Evolutionary conservation across 768 basidiomycete species (phyloP).

Genomic region (Tephrocybe sp.): DNA sequence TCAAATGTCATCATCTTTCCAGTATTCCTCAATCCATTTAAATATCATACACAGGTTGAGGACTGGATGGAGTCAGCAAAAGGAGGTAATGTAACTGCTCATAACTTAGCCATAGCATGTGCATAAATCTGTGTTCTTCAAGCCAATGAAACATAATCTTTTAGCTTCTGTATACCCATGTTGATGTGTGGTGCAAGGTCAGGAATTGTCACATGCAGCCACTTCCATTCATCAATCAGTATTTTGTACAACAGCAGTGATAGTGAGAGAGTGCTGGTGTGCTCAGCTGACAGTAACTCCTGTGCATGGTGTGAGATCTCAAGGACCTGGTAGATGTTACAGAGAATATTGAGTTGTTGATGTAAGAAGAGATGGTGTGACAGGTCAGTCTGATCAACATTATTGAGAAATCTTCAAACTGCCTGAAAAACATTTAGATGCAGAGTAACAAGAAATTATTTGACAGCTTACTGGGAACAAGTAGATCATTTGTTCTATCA

Average conservation of each 20-base stretch:
- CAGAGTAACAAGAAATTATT: no score
- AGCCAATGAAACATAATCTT: constrained; percentile 33
- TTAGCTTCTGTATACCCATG: constrained; percentile 27
- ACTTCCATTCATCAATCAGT: constrained; percentile 20
- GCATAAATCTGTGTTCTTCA: no score
- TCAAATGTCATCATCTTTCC: no score
- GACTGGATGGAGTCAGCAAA: no score
- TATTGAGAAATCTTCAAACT: no score
- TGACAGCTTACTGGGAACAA: constrained; percentile 13
- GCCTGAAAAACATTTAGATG: no score
- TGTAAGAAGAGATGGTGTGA: no score
- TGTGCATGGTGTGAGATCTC: constrained; percentile 23
- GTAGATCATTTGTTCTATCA: constrained; percentile 28
- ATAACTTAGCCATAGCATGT: no score
- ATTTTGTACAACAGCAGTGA: constrained; percentile 32
- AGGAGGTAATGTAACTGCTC: no score
- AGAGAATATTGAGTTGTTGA: constrained; percentile 12
- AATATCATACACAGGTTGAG: no score
- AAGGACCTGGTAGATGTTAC: constrained; percentile 22
- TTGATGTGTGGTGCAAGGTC: constrained; percentile 25
- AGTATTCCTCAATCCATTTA: no score
- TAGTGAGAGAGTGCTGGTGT: constrained; percentile 31
- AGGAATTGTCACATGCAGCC: constrained; percentile 17
- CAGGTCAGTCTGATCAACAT: no score
- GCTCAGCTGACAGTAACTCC: constrained; percentile 30